Conservation (phyloP, 805 yeast species). For the Ogataea kodamae region DNA sequence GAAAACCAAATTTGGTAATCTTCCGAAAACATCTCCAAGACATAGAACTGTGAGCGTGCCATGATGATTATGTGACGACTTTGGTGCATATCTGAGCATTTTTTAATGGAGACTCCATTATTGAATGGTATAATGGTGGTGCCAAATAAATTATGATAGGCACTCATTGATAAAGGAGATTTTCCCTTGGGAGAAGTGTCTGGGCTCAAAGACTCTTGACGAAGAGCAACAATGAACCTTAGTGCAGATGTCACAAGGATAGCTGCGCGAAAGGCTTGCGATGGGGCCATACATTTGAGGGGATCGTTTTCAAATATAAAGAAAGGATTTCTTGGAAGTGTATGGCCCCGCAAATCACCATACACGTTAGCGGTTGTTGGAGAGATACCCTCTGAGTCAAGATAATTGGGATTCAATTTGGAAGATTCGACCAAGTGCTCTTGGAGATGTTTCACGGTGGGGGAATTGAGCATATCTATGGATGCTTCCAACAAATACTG, state of each 20-base stretch:
- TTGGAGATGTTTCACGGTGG: constrained; percentile 46
- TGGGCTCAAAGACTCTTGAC: constrained; percentile 50
- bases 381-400: constrained; percentile 45
- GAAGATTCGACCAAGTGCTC: constrained; percentile 48
- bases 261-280: constrained; percentile 67
- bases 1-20: constrained; percentile 48
- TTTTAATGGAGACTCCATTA: constrained; percentile 39
- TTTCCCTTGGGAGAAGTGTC: constrained; percentile 53
- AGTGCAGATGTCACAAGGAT: constrained; percentile 61
- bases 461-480: constrained; percentile 41
- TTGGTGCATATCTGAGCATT: constrained; percentile 30
- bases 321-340: constrained; percentile 75
- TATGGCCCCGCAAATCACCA: constrained; percentile 61
- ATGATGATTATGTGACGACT: constrained; percentile 50
- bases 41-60: constrained; percentile 48
- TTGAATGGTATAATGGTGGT: constrained; percentile 55
- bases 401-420: constrained; percentile 43
- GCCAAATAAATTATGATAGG: constrained; percentile 66
- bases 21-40: constrained; percentile 45
- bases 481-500: constrained; percentile 42
- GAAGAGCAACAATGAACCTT: constrained; percentile 59
- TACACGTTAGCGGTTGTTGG: constrained; percentile 57
- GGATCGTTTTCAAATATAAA: constrained; percentile 75
- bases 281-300: constrained; percentile 50
- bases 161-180: constrained; percentile 60